Conservation (phyloP, 257 asterid species). For the Capsicum pubescens region DNA sequence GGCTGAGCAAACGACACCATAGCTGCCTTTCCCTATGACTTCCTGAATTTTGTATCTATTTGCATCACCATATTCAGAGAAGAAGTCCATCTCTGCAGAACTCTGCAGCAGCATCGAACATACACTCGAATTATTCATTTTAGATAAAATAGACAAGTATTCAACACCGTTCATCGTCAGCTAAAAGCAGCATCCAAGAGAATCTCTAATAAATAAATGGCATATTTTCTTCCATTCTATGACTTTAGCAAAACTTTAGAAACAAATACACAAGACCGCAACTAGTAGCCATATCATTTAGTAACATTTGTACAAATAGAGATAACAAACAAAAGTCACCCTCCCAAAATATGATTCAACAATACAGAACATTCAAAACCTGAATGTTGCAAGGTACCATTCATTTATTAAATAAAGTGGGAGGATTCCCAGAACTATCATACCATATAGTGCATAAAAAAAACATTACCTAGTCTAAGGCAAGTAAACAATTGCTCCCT, state of each 20-base stretch:
- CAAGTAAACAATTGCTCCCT: neutral
- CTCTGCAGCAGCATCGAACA: conserved; percentile 50
- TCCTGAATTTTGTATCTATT: conserved; percentile 80
- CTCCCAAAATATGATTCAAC: neutral
- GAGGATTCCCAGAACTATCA: neutral
- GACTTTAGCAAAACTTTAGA: neutral
- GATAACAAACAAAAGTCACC: conserved; percentile 3
- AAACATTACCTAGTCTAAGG: neutral
- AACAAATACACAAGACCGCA: neutral
- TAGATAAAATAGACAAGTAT: neutral
- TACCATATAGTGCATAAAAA: neutral
- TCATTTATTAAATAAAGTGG: neutral
- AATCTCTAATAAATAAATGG: neutral
- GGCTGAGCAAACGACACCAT: conserved; percentile 94
- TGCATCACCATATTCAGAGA: conserved; percentile 91
- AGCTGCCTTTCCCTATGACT: conserved; percentile 92
- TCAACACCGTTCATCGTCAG: neutral
- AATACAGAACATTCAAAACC: neutral
- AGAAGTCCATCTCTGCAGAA: conserved; percentile 78
- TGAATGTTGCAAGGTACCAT: neutral
- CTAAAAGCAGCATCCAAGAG: neutral
- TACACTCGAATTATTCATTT: conserved; percentile 1
- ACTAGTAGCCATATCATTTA: neutral
- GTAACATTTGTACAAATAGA: neutral
- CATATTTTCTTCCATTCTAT: neutral